phyloP scores from a whole-genome alignment of 1,139 yeast genomes.

The Suhomyces chickasaworum region DNA sequence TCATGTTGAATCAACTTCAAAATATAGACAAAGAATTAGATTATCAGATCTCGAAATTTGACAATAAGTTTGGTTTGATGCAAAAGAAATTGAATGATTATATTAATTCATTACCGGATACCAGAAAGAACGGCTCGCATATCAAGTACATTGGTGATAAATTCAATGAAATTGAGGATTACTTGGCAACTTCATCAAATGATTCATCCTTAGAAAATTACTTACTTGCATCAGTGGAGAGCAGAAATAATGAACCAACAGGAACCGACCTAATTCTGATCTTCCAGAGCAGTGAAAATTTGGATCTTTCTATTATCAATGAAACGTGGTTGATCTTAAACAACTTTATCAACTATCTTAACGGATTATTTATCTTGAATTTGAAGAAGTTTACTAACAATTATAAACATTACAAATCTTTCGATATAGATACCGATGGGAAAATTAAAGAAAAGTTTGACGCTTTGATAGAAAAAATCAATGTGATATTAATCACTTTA shows the following conservation, averaged over 20 bases:
- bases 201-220: conserved; percentile 21
- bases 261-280: conserved; percentile 35
- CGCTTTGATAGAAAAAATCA: conserved; percentile 29
- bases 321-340: conserved; percentile 49
- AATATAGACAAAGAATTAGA: conserved; percentile 38
- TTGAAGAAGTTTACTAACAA: conserved; percentile 41
- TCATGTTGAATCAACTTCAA: conserved; percentile 45
- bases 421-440: conserved; percentile 35
- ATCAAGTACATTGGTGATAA: conserved; percentile 56
- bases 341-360: conserved; percentile 40
- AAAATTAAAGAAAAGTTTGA: conserved; percentile 32
- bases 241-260: conserved; percentile 23
- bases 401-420: conserved; percentile 37
- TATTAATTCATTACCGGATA: conserved; percentile 35
- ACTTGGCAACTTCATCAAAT: conserved; percentile 30
- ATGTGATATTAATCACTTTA: conserved; percentile 30
- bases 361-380: conserved; percentile 34
- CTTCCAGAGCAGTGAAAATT: conserved; percentile 42
- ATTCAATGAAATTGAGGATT: conserved; percentile 40
- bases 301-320: conserved; percentile 46
- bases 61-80: conserved; percentile 41
- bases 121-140: conserved; percentile 43
- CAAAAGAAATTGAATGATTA: conserved; percentile 43
- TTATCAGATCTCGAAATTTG: conserved; percentile 38
- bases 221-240: conserved; percentile 4